phyloP scores from a whole-genome alignment of 192 early-diverging fungal genomes.

The Entomortierella parvispora region DNA sequence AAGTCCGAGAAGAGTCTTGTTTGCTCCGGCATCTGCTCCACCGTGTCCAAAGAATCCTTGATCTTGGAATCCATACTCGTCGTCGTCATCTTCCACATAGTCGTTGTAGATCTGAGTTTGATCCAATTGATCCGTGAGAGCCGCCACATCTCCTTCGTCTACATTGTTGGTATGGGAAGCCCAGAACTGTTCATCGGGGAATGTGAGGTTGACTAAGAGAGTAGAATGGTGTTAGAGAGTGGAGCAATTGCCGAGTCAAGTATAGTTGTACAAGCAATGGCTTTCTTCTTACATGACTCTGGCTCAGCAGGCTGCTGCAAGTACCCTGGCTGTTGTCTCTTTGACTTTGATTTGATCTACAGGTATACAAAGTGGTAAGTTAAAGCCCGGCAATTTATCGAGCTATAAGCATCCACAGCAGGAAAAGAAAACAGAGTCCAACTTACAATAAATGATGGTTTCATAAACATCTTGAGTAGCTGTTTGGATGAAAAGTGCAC shows the following conservation, averaged over 20 bases:
- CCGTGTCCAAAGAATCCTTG: constrained; percentile 46
- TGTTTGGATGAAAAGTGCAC: constrained; percentile 71
- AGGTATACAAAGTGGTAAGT: background rate
- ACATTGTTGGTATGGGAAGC: constrained; percentile 51
- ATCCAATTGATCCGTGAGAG: constrained; percentile 38
- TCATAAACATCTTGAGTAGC: constrained; percentile 61
- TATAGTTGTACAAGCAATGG: too few species aligned
- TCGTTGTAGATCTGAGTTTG: constrained; percentile 54
- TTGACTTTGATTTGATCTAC: constrained; percentile 45
- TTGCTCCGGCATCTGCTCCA: constrained; percentile 37
- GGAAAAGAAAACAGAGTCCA: background rate
- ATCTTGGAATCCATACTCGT: constrained; percentile 44
- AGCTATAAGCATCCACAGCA: too few species aligned
- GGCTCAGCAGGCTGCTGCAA: constrained; percentile 10
- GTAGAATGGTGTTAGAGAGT: too few species aligned
- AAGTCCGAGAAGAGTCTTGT: constrained; percentile 19
- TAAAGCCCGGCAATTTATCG: background rate
- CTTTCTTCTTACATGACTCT: constrained; percentile 35
- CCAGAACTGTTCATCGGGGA: constrained; percentile 57
- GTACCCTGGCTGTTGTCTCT: constrained; percentile 19
- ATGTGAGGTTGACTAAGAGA: constrained; percentile 17
- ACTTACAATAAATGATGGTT: constrained; percentile 58
- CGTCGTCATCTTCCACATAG: constrained; percentile 46
- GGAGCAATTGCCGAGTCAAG: too few species aligned
- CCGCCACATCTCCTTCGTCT: constrained; percentile 30